Evolutionary conservation across 1,139 yeast genomes (phyloP), one percentile per base, ranked within the genome.

Genomic region (Arxiozyma bovina): DNA sequence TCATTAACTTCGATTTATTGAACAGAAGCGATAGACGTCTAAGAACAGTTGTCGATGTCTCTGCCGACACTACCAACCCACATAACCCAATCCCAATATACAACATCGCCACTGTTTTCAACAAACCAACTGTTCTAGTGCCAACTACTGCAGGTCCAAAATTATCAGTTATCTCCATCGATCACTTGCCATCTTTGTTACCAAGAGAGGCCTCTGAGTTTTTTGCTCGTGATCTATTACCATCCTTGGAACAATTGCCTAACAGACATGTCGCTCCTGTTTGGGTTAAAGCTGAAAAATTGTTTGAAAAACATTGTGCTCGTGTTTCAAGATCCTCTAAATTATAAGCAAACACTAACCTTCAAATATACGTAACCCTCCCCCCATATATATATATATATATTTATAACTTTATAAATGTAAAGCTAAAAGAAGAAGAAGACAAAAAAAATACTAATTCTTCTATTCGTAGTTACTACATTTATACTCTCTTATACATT

Each of bases 61-160:
- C 96, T 55, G 99, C 99, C 56, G 99, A 94, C 74, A 93, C 98
- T 52, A 93, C 99, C 55, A 94, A 93, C 73, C 98, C 98, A 57
- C 94, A 90, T 77, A 93, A 93, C 75, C 99, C 99, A 58, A 81
- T 93, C 59, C 99, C 99, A 60, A 93, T 93, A 55, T 94, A 93
- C 73, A 77, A 81, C 41, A 77, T 88, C 62, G 95, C 96, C 55
- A 93, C 99, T 40, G 91, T 86, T 17, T 93, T 93, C 75, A 80
- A 82, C 61, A 82, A 87, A 63, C 99, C 99, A 62, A 90, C 96
- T 9, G 97, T 88, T 48, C 73, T 74, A 17, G 98, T 91, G 49
- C 80, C 83, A 60, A 83, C 93, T 47, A 77, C 84, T 30, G 76
- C 74, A 34, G 97, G 96, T 52, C 91, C 93, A 58, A 88, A 89